Conservation (phyloP, 2,329 filamentous ascomycete genomes). For the Botrytis deweyae region DNA sequence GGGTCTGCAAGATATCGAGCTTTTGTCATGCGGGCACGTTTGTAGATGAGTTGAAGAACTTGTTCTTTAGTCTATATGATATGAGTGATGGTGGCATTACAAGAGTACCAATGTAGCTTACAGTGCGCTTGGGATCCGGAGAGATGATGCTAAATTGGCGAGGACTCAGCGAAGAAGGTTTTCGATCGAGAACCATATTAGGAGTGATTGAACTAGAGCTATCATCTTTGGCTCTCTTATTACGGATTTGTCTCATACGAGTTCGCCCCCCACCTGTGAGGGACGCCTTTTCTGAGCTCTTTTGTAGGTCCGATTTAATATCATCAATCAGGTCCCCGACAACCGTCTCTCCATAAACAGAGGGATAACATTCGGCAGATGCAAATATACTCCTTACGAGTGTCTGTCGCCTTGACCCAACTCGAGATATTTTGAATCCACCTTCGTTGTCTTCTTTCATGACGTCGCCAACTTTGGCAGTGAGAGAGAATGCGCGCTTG, state of each 20-base stretch:
- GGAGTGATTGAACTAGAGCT: background rate
- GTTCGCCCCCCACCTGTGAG: background rate
- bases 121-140: slow-evolving; percentile 19
- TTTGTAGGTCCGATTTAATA: slow-evolving; percentile 1
- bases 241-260: background rate
- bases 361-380: background rate
- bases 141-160: slow-evolving; percentile 21
- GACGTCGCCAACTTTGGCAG: slow-evolving; percentile 1
- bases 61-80: slow-evolving; percentile 17
- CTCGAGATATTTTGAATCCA: background rate
- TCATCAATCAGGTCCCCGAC: background rate
- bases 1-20: background rate
- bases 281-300: background rate
- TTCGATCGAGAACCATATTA: background rate
- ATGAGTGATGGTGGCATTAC: background rate
- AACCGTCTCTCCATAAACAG: slow-evolving; percentile 1
- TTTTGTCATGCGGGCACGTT: slow-evolving; percentile 3
- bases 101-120: slow-evolving; percentile 3
- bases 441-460: background rate
- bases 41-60: background rate
- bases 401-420: background rate
- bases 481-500: slow-evolving; percentile 3
- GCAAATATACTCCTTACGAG: background rate
- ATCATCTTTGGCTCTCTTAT: background rate
- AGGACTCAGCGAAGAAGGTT: background rate